phyloP scores from a whole-genome alignment of 352 stramenopile genomes.

The Phytophthora multivora region DNA sequence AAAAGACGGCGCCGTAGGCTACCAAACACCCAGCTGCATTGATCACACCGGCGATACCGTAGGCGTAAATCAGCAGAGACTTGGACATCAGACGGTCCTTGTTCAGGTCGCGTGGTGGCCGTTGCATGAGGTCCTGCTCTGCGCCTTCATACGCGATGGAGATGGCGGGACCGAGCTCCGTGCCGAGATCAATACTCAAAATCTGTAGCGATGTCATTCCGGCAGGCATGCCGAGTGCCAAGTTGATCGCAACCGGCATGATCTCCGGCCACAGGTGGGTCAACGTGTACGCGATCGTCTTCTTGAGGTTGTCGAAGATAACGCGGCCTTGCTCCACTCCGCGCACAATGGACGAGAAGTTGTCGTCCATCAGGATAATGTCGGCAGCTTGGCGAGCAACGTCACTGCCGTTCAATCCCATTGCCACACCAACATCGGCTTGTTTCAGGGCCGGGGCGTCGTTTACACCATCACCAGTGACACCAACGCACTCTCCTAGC shows the following conservation, averaged over 20 bases:
- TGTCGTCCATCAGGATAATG: slow-evolving; percentile 96
- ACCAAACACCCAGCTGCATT: slow-evolving; percentile 59
- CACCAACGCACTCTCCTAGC: slow-evolving; percentile 52
- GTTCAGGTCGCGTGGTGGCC: slow-evolving; percentile 65
- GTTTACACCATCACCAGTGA: slow-evolving; percentile 83
- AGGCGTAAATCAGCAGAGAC: slow-evolving; percentile 84
- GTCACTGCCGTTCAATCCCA: slow-evolving; percentile 95
- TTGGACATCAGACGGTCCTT: slow-evolving; percentile 80
- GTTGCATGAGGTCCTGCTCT: slow-evolving; percentile 83
- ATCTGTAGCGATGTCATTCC: slow-evolving; percentile 90
- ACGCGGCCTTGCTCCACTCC: slow-evolving; percentile 57
- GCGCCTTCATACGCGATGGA: slow-evolving; percentile 88
- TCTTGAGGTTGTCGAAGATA: slow-evolving; percentile 92
- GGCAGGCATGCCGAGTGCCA: slow-evolving; percentile 81
- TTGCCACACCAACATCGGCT: slow-evolving; percentile 96
- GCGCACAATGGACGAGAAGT: slow-evolving; percentile 95
- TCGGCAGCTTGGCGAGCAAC: slow-evolving; percentile 92
- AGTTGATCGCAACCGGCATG: slow-evolving; percentile 60
- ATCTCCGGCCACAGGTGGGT: slow-evolving; percentile 88
- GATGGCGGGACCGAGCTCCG: slow-evolving; percentile 89
- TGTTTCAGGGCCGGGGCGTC: slow-evolving; percentile 68
- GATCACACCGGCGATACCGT: slow-evolving; percentile 84
- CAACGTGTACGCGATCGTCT: slow-evolving; percentile 92
- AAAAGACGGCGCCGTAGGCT: slow-evolving; percentile 41
- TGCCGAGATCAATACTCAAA: slow-evolving; percentile 88